phyloP scores from a whole-genome alignment of 1,284 basidiomycete genomes.

The Tilletia walkeri region DNA sequence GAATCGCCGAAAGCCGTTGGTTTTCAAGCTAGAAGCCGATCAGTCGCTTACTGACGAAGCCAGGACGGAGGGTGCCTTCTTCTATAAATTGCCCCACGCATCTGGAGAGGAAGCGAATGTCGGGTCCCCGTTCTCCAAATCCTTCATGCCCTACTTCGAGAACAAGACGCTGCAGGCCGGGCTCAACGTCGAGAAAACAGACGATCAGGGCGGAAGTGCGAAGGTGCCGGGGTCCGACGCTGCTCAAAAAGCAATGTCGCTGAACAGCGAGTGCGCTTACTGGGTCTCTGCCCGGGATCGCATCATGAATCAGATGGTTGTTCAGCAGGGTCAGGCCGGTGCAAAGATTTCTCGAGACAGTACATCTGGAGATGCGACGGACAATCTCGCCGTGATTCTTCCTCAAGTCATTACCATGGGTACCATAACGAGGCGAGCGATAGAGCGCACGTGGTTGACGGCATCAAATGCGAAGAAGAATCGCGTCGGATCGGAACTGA shows the following conservation, averaged over 20 bases:
- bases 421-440: conserved; percentile 92
- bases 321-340: conserved; percentile 68
- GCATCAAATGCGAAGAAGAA: conserved; percentile 98
- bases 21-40: conserved; percentile 37
- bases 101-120: conserved; percentile 92
- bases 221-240: conserved; percentile 64
- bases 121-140: conserved; percentile 84
- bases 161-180: conserved; percentile 62
- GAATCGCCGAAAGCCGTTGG: conserved; percentile 35
- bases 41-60: conserved; percentile 20
- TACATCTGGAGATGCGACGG: conserved; percentile 12
- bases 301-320: conserved; percentile 87
- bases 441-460: conserved; percentile 97
- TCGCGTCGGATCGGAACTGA: conserved; percentile 93
- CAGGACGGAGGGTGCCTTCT: conserved; percentile 55
- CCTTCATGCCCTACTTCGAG: conserved; percentile 82
- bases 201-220: background rate
- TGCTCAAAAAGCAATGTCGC: conserved; percentile 74
- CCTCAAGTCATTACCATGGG: conserved; percentile 98
- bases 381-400: conserved; percentile 72
- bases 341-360: conserved; percentile 59
- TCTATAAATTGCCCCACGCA: conserved; percentile 93
- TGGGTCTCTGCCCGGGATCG: conserved; percentile 95
- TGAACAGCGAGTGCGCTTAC: conserved; percentile 94
- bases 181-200: background rate